A percentile compares a stretch with the other conserved stretches of the same genome.
Evolutionary conservation across 108 stramenopile genomes (phyloP).

Genomic region (Pelagomonas calceolata): DNA sequence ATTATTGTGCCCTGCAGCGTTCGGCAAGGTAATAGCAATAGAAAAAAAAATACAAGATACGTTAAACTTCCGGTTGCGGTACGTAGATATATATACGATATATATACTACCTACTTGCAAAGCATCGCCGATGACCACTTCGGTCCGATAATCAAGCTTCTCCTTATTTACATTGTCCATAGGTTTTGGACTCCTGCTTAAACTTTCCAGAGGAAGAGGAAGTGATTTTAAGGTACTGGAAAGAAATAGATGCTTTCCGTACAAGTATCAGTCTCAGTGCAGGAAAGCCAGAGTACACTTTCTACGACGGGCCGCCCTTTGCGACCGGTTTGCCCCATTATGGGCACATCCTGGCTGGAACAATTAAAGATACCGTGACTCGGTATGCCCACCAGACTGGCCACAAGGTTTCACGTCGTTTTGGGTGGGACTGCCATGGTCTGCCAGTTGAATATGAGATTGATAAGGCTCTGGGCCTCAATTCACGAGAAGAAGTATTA

Average conservation of each 20-base stretch:
- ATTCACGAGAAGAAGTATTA: constrained; percentile 80
- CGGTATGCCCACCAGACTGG: constrained; percentile 91
- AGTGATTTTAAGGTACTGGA: constrained; percentile 26
- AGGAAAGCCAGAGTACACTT: constrained; percentile 67
- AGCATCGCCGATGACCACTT: too few relatives aligned
- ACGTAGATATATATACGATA: too few relatives aligned
- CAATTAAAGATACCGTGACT: constrained; percentile 98
- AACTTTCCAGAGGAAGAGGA: constrained; percentile 21
- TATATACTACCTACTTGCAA: too few relatives aligned
- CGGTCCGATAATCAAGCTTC: too few relatives aligned
- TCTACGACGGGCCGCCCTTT: constrained; percentile 99
- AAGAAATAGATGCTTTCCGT: constrained; percentile 24
- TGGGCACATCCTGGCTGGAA: constrained; percentile 98
- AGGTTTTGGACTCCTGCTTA: too few relatives aligned
- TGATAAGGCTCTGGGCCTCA: constrained; percentile 87
- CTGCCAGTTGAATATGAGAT: constrained; percentile 98
- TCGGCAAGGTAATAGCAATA: too few relatives aligned
- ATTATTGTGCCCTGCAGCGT: too few relatives aligned
- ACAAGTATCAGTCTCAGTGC: constrained; percentile 28
- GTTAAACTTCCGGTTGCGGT: too few relatives aligned
- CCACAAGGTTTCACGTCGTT: constrained; percentile 78
- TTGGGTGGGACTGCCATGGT: constrained; percentile 99
- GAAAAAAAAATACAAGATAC: too few relatives aligned
- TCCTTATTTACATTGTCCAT: too few relatives aligned
- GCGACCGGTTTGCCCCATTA: constrained; percentile 98